phyloP scores from a whole-genome alignment of 176 grass and related monocot species.

The Rhynchospora tenuis region DNA sequence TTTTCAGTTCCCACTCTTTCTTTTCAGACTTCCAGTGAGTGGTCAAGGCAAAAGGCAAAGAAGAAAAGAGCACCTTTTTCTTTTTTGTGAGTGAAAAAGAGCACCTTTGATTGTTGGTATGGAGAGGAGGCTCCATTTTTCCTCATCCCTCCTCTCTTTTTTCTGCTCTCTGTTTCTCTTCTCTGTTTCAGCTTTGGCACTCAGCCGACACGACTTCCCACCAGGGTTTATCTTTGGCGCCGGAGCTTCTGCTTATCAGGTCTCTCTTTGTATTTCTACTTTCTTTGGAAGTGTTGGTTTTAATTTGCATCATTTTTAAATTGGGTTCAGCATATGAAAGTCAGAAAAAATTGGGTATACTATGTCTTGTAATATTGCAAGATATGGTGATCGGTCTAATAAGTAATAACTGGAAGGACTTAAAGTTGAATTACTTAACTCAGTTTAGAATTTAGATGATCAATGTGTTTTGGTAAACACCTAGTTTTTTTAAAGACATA shows the following conservation, averaged over 20 bases:
- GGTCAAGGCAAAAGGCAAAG: background rate
- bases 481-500: background rate
- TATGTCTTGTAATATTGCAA: background rate
- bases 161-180: background rate
- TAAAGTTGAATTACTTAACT: background rate
- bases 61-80: background rate
- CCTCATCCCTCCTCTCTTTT: background rate
- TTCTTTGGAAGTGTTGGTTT: background rate
- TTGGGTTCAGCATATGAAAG: too few species aligned
- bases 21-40: background rate
- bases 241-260: constrained; percentile 72
- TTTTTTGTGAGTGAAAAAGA: too few species aligned
- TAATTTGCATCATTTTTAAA: too few species aligned
- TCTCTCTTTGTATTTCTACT: constrained; percentile 6
- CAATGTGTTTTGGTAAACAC: background rate
- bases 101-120: background rate
- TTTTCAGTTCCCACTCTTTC: background rate
- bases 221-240: constrained; percentile 55
- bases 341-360: background rate
- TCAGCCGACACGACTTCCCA: constrained; percentile 47
- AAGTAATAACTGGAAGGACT: background rate
- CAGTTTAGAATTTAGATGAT: background rate
- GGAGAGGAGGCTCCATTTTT: background rate
- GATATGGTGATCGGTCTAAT: background rate
- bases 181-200: background rate